Conservation (phyloP, 139 green algal genomes). For the Micromonas commoda region DNA sequence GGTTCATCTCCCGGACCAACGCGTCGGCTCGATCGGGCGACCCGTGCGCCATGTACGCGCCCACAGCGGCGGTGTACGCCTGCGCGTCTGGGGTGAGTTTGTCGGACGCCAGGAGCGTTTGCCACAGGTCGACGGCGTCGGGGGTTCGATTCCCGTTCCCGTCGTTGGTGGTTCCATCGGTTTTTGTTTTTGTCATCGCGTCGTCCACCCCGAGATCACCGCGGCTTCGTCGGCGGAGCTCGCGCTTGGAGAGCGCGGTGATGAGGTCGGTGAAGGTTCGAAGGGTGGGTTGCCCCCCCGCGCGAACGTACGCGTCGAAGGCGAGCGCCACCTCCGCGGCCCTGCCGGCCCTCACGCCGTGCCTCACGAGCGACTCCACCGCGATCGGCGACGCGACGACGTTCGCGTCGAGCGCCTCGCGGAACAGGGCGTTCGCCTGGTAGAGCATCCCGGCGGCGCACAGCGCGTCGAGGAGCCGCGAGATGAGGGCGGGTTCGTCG, state of each 20-base stretch:
- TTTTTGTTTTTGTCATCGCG: too few species aligned
- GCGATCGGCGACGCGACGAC: background rate
- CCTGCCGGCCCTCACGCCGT: background rate
- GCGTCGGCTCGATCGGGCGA: background rate
- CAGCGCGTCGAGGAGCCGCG: background rate
- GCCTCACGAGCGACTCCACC: background rate
- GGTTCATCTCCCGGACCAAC: background rate
- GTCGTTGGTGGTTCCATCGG: too few species aligned
- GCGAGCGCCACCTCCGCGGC: background rate
- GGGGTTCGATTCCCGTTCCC: too few species aligned
- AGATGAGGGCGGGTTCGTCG: background rate
- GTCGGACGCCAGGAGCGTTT: too few species aligned
- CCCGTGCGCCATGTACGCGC: background rate
- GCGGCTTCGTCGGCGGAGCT: background rate
- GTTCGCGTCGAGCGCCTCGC: background rate
- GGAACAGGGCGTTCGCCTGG: background rate
- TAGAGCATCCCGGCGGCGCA: background rate
- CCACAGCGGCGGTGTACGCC: background rate
- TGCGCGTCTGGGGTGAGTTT: background rate
- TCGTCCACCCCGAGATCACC: background rate
- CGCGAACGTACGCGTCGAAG: background rate
- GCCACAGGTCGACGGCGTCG: too few species aligned
- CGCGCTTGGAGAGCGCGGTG: background rate
- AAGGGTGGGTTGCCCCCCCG: background rate
- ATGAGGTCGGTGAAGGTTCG: background rate